These are phyloP conservation scores for Babesia sp. DNA, from an alignment of 169 alveolate species.

Conservation along the genomic window DNA sequence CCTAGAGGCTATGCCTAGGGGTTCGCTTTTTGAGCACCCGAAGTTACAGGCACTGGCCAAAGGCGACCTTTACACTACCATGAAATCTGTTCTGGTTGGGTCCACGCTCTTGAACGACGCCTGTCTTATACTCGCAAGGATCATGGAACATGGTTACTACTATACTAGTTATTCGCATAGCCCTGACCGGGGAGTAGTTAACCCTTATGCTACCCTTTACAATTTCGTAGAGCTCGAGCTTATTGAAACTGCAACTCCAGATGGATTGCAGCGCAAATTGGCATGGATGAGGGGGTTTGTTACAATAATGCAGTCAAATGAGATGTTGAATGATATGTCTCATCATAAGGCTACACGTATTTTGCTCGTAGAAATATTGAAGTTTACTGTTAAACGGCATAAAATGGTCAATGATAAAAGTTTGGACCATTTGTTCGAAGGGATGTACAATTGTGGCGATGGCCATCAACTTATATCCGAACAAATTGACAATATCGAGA, in stretches of 20 bases:
- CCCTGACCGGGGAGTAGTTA: conserved; percentile 12
- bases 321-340: conserved; percentile 24
- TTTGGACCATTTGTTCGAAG: conserved; percentile 24
- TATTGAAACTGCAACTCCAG: conserved; percentile 13
- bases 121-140: conserved; percentile 1
- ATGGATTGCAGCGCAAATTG: conserved; percentile 5
- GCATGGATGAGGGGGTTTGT: conserved; percentile 27
- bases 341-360: conserved; percentile 3
- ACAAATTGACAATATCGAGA: conserved; percentile 16
- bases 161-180: conserved; percentile 5
- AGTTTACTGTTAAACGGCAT: not conserved
- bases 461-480: conserved; percentile 45
- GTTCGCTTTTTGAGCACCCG: conserved; percentile 17
- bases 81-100: conserved; percentile 3
- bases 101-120: not conserved
- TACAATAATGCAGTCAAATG: conserved; percentile 32
- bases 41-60: conserved; percentile 13
- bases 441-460: conserved; percentile 19
- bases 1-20: conserved; percentile 16
- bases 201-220: conserved; percentile 1
- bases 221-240: conserved; percentile 29
- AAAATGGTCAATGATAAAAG: not conserved
- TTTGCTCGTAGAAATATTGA: conserved; percentile 11
- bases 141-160: conserved; percentile 32
- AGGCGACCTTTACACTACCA: conserved; percentile 5